Evolutionary conservation across 2,329 filamentous ascomycete genomes (phyloP).

Genomic region (Ophiostoma sp.): DNA sequence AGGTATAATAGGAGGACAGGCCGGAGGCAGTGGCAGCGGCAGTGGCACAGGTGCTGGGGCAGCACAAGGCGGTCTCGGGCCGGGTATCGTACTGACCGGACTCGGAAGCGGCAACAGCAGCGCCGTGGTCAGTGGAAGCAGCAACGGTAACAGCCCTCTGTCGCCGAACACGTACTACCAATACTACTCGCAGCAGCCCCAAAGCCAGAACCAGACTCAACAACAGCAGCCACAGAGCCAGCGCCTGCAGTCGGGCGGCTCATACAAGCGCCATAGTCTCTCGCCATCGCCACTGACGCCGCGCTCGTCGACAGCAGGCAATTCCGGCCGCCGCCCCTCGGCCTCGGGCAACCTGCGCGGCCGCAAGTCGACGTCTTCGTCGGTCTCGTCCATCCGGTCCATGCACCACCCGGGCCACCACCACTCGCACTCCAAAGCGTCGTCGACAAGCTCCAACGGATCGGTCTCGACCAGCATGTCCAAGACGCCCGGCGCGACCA

Average conservation of each 20-base stretch:
- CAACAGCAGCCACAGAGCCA: slow-evolving; percentile 18
- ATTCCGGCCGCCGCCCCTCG: slow-evolving; percentile 65
- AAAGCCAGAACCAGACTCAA: slow-evolving; percentile 17
- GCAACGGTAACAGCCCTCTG: slow-evolving; percentile 29
- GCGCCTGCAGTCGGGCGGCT: slow-evolving; percentile 19
- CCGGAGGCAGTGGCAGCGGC: neutral
- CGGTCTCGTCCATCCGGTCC: slow-evolving; percentile 84
- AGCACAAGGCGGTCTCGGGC: neutral
- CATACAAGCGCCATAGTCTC: slow-evolving; percentile 67
- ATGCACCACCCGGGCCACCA: slow-evolving; percentile 84
- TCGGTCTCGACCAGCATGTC: slow-evolving; percentile 64
- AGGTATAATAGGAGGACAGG: neutral
- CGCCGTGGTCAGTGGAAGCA: slow-evolving; percentile 21
- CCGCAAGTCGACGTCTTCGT: slow-evolving; percentile 92
- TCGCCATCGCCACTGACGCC: slow-evolving; percentile 86
- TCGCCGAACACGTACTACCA: slow-evolving; percentile 27
- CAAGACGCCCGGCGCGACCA: slow-evolving; percentile 57
- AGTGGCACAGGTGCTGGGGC: neutral
- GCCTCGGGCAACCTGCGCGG: slow-evolving; percentile 65
- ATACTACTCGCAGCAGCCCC: slow-evolving; percentile 21
- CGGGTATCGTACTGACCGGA: slow-evolving; percentile 5
- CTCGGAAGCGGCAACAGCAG: slow-evolving; percentile 29
- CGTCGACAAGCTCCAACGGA: slow-evolving; percentile 79
- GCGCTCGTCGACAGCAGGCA: slow-evolving; percentile 49
- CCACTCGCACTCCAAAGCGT: slow-evolving; percentile 88